phyloP scores from a whole-genome alignment of 2,329 filamentous ascomycete genomes.

The Claviceps capensis region DNA sequence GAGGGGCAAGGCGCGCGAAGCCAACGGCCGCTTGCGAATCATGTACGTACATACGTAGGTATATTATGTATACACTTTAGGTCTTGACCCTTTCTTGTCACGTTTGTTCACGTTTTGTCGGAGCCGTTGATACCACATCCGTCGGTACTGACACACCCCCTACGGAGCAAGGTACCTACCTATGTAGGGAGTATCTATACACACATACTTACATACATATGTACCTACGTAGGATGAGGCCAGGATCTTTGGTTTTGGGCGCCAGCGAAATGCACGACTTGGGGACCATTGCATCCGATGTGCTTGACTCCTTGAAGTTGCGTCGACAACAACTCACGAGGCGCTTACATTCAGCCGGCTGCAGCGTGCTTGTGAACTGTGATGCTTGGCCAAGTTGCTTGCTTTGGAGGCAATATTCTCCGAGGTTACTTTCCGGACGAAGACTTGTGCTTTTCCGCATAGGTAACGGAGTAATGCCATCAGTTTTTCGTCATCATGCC shows the following conservation, averaged over 20 bases:
- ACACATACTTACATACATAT: neutral
- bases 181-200: neutral
- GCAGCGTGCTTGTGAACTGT: too few species aligned
- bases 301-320: too few species aligned
- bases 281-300: neutral
- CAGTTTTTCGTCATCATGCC: too few species aligned
- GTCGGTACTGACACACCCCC: neutral
- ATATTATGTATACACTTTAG: neutral
- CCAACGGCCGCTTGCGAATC: neutral
- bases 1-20: neutral
- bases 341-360: too few species aligned
- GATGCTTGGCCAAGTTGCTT: too few species aligned
- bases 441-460: too few species aligned
- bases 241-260: neutral
- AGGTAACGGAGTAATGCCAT: too few species aligned
- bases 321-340: too few species aligned
- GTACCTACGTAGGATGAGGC: neutral
- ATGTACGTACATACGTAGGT: too few species aligned
- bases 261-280: neutral
- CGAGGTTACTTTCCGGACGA: too few species aligned
- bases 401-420: too few species aligned
- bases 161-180: neutral
- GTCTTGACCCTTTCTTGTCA: neutral
- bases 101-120: neutral
- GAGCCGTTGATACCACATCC: neutral